A percentile compares a stretch with the other conserved stretches of the same genome.
phyloP scores from a whole-genome alignment of 164 flowering plant genomes.

The Platanus orientalis region DNA sequence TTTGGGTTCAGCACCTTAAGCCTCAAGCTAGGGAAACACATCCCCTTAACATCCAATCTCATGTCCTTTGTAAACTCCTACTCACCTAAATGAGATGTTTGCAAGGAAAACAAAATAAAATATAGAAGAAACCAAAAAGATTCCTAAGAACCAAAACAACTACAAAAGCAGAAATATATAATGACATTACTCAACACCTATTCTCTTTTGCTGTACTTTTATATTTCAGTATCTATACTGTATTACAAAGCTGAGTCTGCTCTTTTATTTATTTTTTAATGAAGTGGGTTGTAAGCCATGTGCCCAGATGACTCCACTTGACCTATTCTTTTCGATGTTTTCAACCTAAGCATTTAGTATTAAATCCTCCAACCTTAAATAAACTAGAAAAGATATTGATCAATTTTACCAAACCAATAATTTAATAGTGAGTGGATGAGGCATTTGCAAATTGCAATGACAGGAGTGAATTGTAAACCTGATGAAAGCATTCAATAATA shows the following conservation, averaged over 20 bases:
- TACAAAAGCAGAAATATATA: not conserved
- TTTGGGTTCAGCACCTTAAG: too few relatives aligned
- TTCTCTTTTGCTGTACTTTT: not conserved
- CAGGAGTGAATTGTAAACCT: slow-evolving; percentile 1
- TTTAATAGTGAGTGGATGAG: not conserved
- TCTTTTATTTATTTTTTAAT: too few relatives aligned
- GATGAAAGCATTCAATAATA: not conserved
- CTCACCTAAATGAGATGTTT: not conserved
- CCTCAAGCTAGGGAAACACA: not conserved
- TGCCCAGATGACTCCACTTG: not conserved
- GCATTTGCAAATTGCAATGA: too few relatives aligned
- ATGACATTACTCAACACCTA: not conserved
- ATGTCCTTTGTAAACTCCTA: not conserved
- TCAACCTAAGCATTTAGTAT: not conserved
- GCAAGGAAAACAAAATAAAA: not conserved
- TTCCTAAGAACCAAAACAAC: not conserved
- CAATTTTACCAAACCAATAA: slow-evolving; percentile 10
- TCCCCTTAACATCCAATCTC: not conserved
- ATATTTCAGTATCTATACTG: not conserved
- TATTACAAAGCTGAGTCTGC: too few relatives aligned
- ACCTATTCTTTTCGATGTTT: not conserved
- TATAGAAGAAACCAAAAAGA: not conserved
- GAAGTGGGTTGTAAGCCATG: not conserved
- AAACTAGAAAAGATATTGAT: not conserved
- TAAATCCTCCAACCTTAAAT: not conserved